These are phyloP conservation scores for Trebouxiophyceae sp. DNA, from an alignment of 163 green algal species.

Conservation along the genomic window DNA sequence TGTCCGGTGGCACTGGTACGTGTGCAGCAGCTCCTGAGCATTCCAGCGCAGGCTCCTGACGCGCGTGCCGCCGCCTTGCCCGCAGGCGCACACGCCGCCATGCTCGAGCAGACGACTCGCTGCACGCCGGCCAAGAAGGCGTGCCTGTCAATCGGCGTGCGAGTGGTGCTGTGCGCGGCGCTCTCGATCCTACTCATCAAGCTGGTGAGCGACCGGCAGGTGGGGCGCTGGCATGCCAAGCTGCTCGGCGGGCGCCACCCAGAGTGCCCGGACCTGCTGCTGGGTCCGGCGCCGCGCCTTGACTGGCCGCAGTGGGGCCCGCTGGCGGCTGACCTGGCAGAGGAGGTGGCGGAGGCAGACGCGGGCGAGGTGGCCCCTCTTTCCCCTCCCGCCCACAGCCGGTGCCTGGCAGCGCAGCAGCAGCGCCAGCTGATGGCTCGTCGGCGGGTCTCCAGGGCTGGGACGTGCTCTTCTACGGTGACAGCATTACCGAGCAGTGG, in stretches of 20 bases:
- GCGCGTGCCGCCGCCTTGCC: too few relatives aligned
- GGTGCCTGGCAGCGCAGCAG: neutral
- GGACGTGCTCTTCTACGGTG: constrained; percentile 30
- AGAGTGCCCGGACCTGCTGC: neutral
- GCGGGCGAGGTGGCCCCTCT: neutral
- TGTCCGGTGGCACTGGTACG: too few relatives aligned
- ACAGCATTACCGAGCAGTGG: constrained; percentile 36
- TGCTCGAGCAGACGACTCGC: too few relatives aligned
- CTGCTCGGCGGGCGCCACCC: neutral
- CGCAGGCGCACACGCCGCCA: too few relatives aligned
- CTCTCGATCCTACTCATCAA: neutral
- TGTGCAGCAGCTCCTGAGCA: too few relatives aligned
- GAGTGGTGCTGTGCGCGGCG: neutral
- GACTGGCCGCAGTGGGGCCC: neutral
- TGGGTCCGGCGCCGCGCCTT: neutral
- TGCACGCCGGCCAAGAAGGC: too few relatives aligned
- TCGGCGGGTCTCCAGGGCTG: constrained; percentile 12
- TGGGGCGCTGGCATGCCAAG: neutral
- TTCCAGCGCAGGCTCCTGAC: too few relatives aligned
- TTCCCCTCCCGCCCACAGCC: neutral
- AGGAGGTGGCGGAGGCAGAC: neutral
- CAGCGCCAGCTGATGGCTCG: neutral
- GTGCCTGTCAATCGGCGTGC: neutral
- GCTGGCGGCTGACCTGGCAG: neutral
- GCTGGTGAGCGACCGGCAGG: neutral